Percentiles rank a stretch among this genome's conserved stretches.
Evolutionary conservation across 768 basidiomycete genomes (phyloP).

Genomic region (Phaffia tasmanica): DNA sequence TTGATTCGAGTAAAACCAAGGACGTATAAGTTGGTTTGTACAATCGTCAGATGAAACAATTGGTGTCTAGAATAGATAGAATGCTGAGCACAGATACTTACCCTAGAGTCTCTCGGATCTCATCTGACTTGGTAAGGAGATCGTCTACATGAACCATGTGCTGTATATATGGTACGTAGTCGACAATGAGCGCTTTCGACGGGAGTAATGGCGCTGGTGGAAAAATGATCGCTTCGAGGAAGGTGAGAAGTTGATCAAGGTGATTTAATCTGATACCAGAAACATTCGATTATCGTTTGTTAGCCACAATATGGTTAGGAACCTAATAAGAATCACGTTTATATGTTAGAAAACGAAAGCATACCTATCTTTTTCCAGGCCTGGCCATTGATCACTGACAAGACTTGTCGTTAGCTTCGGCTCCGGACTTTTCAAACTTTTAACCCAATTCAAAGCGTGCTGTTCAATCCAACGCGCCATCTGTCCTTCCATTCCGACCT

Average conservation of each 20-base stretch:
- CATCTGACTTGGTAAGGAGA: constrained; percentile 4
- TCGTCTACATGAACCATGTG: constrained; percentile 57
- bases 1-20: no score
- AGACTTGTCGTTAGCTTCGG: not conserved
- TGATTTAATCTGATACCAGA: constrained; percentile 43
- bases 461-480: constrained; percentile 18
- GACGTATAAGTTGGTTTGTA: no score
- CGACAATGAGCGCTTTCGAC: constrained; percentile 47
- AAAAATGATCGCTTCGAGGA: constrained; percentile 47
- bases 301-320: no score
- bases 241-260: constrained; percentile 42
- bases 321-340: no score
- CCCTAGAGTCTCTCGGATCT: no score
- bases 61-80: no score
- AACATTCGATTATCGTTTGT: no score
- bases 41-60: no score
- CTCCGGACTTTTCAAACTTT: not conserved
- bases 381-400: not conserved
- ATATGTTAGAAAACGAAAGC: not conserved
- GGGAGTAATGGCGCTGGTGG: constrained; percentile 42
- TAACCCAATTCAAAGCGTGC: constrained; percentile 11
- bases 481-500: constrained; percentile 29
- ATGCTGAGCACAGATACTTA: no score
- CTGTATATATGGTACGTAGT: constrained; percentile 60
- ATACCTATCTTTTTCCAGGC: not conserved